These are phyloP conservation scores for Starmerella bombi DNA, from an alignment of 805 yeast genomes.

Conservation along the genomic window DNA sequence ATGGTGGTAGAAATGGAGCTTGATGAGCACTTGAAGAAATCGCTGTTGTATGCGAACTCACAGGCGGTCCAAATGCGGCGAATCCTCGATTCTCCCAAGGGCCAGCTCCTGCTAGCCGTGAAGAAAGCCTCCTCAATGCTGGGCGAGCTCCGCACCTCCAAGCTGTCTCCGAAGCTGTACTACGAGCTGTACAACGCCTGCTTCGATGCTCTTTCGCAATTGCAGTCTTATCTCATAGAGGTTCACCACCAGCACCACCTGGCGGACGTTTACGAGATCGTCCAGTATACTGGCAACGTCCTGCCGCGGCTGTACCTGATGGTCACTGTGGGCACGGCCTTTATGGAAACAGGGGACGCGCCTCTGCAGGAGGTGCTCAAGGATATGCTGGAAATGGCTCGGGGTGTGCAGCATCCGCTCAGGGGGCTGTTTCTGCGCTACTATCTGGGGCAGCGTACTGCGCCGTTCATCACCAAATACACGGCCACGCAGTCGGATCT, in stretches of 20 bases:
- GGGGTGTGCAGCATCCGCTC: slow-evolving; percentile 92
- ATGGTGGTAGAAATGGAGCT: too few relatives aligned
- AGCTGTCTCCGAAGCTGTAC: slow-evolving; percentile 76
- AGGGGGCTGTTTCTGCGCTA: slow-evolving; percentile 84
- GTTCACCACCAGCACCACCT: slow-evolving; percentile 59
- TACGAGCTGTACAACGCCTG: slow-evolving; percentile 78
- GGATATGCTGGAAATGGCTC: slow-evolving; percentile 95
- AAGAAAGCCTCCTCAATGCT: slow-evolving; percentile 75
- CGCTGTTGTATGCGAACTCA: slow-evolving; percentile 43
- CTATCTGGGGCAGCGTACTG: slow-evolving; percentile 72
- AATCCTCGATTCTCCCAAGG: slow-evolving; percentile 47
- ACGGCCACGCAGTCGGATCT: slow-evolving; percentile 25
- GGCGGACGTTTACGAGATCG: slow-evolving; percentile 84
- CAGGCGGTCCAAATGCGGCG: slow-evolving; percentile 68
- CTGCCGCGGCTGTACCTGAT: slow-evolving; percentile 83
- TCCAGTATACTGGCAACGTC: slow-evolving; percentile 84
- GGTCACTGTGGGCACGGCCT: slow-evolving; percentile 90
- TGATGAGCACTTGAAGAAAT: slow-evolving; percentile 31
- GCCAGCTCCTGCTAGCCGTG: slow-evolving; percentile 70
- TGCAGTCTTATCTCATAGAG: slow-evolving; percentile 52
- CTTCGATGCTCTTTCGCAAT: slow-evolving; percentile 63
- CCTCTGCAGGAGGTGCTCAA: slow-evolving; percentile 78
- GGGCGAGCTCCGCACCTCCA: slow-evolving; percentile 64
- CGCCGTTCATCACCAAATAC: slow-evolving; percentile 41
- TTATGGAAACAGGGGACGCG: slow-evolving; percentile 62